Evolutionary conservation across 2,329 filamentous ascomycete species (phyloP).

Genomic region (Amphichorda felina): DNA sequence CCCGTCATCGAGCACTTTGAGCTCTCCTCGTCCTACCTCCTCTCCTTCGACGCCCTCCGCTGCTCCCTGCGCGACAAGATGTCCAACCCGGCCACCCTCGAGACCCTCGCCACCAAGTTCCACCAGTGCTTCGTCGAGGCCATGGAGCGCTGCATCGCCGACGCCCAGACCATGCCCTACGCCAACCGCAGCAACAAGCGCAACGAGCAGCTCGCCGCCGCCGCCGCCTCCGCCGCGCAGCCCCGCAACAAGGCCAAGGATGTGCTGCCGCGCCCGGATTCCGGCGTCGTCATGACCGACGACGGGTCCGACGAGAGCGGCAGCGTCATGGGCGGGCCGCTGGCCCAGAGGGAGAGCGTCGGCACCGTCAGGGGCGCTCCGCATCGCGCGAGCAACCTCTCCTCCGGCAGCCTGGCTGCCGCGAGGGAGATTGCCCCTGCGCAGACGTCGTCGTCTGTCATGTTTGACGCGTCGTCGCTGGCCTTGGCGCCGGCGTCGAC

Average conservation of each 20-base stretch:
- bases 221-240: constrained; percentile 4
- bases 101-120: constrained; percentile 25
- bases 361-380: no score
- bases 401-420: no score
- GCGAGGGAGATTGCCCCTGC: no score
- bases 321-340: constrained; percentile 9
- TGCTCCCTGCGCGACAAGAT: constrained; percentile 22
- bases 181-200: constrained; percentile 28
- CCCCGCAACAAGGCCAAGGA: constrained; percentile 11
- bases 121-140: constrained; percentile 28
- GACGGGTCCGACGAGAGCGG: constrained; percentile 25
- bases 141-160: constrained; percentile 20
- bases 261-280: constrained; percentile 20
- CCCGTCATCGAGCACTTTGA: constrained; percentile 30
- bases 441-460: no score
- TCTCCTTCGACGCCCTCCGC: constrained; percentile 19
- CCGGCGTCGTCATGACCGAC: constrained; percentile 22
- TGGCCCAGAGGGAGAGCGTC: background rate
- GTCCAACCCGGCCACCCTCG: constrained; percentile 22
- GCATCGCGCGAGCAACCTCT: no score
- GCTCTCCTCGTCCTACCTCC: constrained; percentile 18
- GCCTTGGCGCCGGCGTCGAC: background rate
- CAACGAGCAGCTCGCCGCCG: constrained; percentile 5
- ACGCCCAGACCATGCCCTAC: constrained; percentile 24
- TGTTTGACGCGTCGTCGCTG: background rate